phyloP scores from a whole-genome alignment of 257 asterid species.

The Nicotiana tomentosiformis region DNA sequence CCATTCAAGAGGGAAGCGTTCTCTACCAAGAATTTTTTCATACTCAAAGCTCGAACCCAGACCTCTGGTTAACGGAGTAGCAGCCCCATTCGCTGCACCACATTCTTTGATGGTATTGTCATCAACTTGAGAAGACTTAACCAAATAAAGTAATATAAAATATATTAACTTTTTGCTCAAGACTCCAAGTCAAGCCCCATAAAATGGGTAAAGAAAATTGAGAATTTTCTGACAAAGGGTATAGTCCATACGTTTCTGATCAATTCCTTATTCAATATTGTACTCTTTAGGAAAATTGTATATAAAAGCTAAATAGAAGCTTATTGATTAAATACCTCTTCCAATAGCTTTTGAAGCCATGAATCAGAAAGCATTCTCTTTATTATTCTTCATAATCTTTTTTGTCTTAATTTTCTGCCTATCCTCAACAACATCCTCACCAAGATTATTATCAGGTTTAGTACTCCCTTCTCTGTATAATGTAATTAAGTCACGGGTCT shows the following conservation, averaged over 20 bases:
- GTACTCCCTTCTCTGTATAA: not conserved
- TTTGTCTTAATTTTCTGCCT: not conserved
- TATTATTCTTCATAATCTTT: not conserved
- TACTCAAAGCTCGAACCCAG: too few species aligned
- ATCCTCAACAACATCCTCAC: not conserved
- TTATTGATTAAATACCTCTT: not conserved
- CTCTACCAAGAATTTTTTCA: too few species aligned
- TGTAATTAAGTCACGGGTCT: too few species aligned
- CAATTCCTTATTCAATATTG: not conserved
- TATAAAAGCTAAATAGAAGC: not conserved
- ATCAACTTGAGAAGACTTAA: not conserved
- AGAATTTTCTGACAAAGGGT: not conserved
- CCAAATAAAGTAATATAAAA: not conserved
- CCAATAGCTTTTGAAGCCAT: not conserved
- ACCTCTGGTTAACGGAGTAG: too few species aligned
- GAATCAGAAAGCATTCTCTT: not conserved
- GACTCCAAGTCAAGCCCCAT: slow-evolving; percentile 1
- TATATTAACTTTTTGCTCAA: not conserved
- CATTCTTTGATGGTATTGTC: too few species aligned
- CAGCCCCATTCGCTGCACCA: too few species aligned
- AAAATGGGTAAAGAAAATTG: not conserved
- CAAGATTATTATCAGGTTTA: not conserved
- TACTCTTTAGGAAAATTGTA: not conserved
- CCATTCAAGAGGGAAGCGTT: too few species aligned
- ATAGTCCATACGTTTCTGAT: not conserved